phyloP scores from a whole-genome alignment of 768 basidiomycete genomes.

The Heimioporus sp. region DNA sequence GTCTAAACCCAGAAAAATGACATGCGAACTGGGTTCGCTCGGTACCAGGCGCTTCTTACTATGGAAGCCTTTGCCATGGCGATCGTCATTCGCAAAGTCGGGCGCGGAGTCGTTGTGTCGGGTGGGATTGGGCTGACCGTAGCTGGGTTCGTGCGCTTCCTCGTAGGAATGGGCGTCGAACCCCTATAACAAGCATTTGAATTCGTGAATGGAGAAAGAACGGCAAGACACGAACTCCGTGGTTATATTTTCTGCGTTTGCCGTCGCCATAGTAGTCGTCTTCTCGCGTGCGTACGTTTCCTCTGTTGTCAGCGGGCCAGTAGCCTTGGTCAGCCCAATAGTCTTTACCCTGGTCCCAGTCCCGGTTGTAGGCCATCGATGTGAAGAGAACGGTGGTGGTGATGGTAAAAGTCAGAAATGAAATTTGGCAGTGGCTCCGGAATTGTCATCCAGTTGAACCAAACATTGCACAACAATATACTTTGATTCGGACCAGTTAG shows the following conservation, averaged over 20 bases:
- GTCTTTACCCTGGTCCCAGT: slow-evolving; percentile 85
- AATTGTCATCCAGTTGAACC: slow-evolving; percentile 10
- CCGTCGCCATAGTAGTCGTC: slow-evolving; percentile 68
- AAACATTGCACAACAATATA: slow-evolving; percentile 32
- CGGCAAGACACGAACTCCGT: slow-evolving; percentile 51
- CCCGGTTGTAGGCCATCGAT: slow-evolving; percentile 73
- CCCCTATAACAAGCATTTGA: slow-evolving; percentile 36
- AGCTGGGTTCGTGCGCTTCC: slow-evolving; percentile 39
- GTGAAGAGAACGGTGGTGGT: slow-evolving; percentile 14
- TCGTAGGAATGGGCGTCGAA: slow-evolving; percentile 54
- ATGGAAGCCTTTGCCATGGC: slow-evolving; percentile 38
- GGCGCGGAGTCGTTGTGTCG: slow-evolving; percentile 36
- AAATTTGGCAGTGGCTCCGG: slow-evolving; percentile 9
- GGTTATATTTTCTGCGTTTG: slow-evolving; percentile 78
- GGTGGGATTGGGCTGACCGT: slow-evolving; percentile 28
- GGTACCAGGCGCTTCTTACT: slow-evolving; percentile 77
- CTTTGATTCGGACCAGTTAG: slow-evolving; percentile 18
- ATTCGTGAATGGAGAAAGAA: background rate
- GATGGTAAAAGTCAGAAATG: slow-evolving; percentile 16
- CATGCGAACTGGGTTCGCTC: slow-evolving; percentile 87
- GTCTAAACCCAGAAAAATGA: slow-evolving; percentile 94
- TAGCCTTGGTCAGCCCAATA: slow-evolving; percentile 46
- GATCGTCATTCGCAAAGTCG: slow-evolving; percentile 53
- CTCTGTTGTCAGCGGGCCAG: slow-evolving; percentile 39
- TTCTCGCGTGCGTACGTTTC: slow-evolving; percentile 55